phyloP scores from a whole-genome alignment of 1,284 basidiomycete genomes.

The Pyrrhoderma lamaoense region DNA sequence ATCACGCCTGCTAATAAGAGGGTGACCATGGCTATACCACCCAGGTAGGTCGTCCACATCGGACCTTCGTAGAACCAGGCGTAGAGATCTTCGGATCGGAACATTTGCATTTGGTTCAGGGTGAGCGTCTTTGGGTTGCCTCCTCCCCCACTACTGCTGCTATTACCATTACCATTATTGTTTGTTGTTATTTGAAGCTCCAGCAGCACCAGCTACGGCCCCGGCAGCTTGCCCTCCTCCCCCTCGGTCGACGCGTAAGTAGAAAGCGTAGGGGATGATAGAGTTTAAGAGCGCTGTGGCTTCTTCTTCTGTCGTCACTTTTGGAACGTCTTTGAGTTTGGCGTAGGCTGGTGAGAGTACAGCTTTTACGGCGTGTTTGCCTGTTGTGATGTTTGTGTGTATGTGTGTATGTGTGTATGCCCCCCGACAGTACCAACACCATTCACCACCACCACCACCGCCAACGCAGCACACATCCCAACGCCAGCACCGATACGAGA shows the following conservation, averaged over 20 bases:
- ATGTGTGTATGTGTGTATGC: too few species aligned
- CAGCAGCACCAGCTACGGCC: neutral
- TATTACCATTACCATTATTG: too few species aligned
- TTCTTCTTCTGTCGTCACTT: conserved; percentile 70
- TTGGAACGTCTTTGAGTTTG: conserved; percentile 82
- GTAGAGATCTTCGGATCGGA: conserved; percentile 76
- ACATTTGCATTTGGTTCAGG: conserved; percentile 79
- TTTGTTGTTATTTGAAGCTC: neutral
- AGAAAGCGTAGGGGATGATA: conserved; percentile 83
- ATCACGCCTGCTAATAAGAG: conserved; percentile 96
- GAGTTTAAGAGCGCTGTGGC: conserved; percentile 65
- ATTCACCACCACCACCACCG: too few species aligned
- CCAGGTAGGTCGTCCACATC: conserved; percentile 90
- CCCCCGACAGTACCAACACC: too few species aligned
- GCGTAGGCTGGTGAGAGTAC: conserved; percentile 86
- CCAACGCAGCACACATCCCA: too few species aligned
- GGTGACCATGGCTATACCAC: conserved; percentile 86
- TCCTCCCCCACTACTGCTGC: conserved; percentile 52
- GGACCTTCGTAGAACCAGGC: conserved; percentile 97
- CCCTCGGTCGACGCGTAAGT: conserved; percentile 81
- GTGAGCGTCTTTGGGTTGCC: conserved; percentile 75
- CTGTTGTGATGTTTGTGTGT: too few species aligned
- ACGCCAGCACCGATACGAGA: too few species aligned
- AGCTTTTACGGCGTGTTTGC: conserved; percentile 88
- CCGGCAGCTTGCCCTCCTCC: conserved; percentile 51